Percentiles rank a stretch among this genome's conserved stretches.
phyloP scores from a whole-genome alignment of 1,139 yeast species.

The Diutina mesorugosa region DNA sequence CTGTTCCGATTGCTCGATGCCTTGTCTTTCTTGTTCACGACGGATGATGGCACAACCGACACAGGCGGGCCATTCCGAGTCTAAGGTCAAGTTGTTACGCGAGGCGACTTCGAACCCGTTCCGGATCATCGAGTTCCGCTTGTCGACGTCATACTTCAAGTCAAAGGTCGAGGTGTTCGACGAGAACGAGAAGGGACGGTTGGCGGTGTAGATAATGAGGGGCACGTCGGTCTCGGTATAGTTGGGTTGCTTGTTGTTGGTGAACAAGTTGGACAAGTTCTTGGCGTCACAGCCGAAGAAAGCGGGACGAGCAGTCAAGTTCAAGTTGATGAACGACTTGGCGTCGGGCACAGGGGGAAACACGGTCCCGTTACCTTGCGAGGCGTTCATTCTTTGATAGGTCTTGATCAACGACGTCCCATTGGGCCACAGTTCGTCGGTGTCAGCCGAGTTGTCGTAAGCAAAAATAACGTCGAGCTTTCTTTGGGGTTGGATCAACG shows the following conservation, averaged over 20 bases:
- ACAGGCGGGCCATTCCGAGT: constrained; percentile 65
- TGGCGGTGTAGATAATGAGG: constrained; percentile 26
- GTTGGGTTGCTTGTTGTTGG: constrained; percentile 8
- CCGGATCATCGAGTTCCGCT: constrained; percentile 16
- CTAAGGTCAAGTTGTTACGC: constrained; percentile 60
- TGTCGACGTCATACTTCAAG: constrained; percentile 24
- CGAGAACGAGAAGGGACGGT: constrained; percentile 16
- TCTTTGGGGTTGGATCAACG: constrained; percentile 18
- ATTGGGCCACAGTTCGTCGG: constrained; percentile 21
- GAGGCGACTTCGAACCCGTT: constrained; percentile 70
- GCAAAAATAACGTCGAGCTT: constrained; percentile 22
- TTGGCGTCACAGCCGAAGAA: constrained; percentile 44
- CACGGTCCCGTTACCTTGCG: constrained; percentile 13
- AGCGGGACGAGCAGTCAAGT: constrained; percentile 24
- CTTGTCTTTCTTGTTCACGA: constrained; percentile 66
- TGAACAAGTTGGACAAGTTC: constrained; percentile 9
- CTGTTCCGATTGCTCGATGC: constrained; percentile 50
- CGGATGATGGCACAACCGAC: constrained; percentile 82
- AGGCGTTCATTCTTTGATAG: constrained; percentile 11
- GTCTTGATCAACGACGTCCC: constrained; percentile 10
- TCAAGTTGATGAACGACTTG: constrained; percentile 14
- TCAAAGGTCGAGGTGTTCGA: constrained; percentile 28
- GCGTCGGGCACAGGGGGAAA: constrained; percentile 28
- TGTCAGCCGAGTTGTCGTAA: constrained; percentile 28
- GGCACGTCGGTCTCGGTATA: constrained; percentile 23